Base-by-base conservation (phyloP, 371 early-diverging fungal species). In the Parasitella parasitica region DNA sequence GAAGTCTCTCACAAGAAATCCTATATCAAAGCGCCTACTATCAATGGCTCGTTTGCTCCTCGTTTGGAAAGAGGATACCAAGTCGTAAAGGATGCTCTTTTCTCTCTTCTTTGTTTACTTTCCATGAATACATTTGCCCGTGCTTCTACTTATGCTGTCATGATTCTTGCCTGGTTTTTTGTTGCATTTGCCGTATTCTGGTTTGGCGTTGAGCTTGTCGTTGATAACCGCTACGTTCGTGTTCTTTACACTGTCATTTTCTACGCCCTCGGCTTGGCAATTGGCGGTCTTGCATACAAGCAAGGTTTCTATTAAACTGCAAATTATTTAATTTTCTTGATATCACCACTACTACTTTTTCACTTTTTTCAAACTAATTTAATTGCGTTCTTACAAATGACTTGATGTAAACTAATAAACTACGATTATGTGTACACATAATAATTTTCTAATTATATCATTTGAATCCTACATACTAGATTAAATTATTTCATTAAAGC, bases 81-180 rank as follows among this genome's bases (percentile, higher is more conserved):
- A 30, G 11, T 59, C n/a, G 50, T 67, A 16, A 62, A 58, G 38
- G 67, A 67, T 38, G 32, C 54, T 7, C 36, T 65, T 5, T 46
- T 64, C 52, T 57, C 59, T 34, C 57, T 69, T 6, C 55, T 77
- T 15, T 71, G 70, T 13, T 65, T 71, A 15, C 57, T 77, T 30
- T 54, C 62, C 2, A 39, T 77, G 22, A 77, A 77, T 48, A 71
- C 72, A 2, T 61, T 77, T 57, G 77, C 67, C 30, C 72, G 72
- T 41, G 77, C 70, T 13, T 61, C 64, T n/a, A 70, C 67, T 26
- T 56, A 59, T 38, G 64, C 66, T 28, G 77, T 74, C 15, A 74
- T 74, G 77, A 71, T 77, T 22, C 26, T 77, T 37, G 54, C 70
- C 18, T 77, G 77, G 77, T 54, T 77, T 49, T 69, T 70, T 15